phyloP scores from a whole-genome alignment of 139 green algal species.

The Pseudopediastrum boryanum region DNA sequence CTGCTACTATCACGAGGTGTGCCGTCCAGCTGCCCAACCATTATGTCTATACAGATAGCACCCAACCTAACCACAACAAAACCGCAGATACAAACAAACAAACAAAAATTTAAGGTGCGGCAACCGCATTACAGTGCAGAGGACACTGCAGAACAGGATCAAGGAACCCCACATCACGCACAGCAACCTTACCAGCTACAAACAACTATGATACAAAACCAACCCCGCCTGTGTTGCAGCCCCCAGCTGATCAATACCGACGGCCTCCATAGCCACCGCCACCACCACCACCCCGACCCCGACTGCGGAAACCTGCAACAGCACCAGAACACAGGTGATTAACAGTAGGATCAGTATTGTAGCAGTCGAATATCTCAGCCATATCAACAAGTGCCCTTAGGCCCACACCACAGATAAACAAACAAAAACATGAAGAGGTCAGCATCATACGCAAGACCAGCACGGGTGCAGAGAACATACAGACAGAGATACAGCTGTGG shows the following conservation, averaged over 20 bases:
- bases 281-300: constrained; percentile 30
- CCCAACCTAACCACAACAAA: no score
- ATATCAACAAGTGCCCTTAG: not conserved
- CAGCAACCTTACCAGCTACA: no score
- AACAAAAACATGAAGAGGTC: not conserved
- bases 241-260: not conserved
- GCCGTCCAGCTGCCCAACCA: no score
- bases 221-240: no score
- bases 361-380: not conserved
- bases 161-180: no score
- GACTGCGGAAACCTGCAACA: constrained; percentile 27
- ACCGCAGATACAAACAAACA: no score
- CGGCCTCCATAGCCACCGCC: constrained; percentile 30
- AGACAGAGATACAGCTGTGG: not conserved
- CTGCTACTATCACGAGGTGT: no score
- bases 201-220: no score
- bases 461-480: not conserved
- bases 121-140: no score
- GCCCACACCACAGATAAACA: not conserved
- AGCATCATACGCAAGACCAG: not conserved
- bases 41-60: no score
- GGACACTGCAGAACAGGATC: no score
- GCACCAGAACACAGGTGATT: constrained; percentile 2
- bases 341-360: not conserved
- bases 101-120: no score